These are phyloP conservation scores for Ganoderma sp. DNA, from an alignment of 1,284 basidiomycete genomes.

Conservation along the genomic window DNA sequence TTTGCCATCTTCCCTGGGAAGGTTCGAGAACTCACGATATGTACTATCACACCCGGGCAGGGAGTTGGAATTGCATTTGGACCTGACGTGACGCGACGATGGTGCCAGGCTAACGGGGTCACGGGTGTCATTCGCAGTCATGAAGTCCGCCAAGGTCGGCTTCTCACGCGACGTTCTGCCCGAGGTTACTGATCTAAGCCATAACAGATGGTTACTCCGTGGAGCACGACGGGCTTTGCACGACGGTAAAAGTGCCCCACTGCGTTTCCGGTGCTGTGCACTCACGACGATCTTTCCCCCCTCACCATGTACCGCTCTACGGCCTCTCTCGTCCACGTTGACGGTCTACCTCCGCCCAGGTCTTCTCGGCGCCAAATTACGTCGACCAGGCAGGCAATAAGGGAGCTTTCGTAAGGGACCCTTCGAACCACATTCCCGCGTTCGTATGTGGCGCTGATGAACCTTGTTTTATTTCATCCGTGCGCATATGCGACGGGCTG, in stretches of 20 bases:
- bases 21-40: background rate
- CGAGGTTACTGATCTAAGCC: slow-evolving; percentile 7
- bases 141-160: slow-evolving; percentile 91
- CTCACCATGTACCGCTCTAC: background rate
- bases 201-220: slow-evolving; percentile 81
- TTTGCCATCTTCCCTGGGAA: background rate
- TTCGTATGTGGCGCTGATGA: slow-evolving; percentile 6
- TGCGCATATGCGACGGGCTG: slow-evolving; percentile 15
- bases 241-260: slow-evolving; percentile 61
- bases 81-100: slow-evolving; percentile 87
- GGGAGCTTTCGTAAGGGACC: slow-evolving; percentile 72
- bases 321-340: background rate
- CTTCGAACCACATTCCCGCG: slow-evolving; percentile 7
- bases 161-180: slow-evolving; percentile 4
- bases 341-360: slow-evolving; percentile 46
- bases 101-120: slow-evolving; percentile 89
- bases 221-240: slow-evolving; percentile 89
- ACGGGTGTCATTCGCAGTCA: slow-evolving; percentile 94
- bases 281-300: background rate
- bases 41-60: slow-evolving; percentile 43
- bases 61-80: slow-evolving; percentile 97
- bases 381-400: slow-evolving; percentile 84
- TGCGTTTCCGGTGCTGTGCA: background rate
- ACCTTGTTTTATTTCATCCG: slow-evolving; percentile 1
- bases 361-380: slow-evolving; percentile 86